A percentile compares a stretch with the other conserved stretches of the same genome.
Evolutionary conservation across 2,329 filamentous ascomycete genomes (phyloP).

Genomic region (Triangularia setosa): DNA sequence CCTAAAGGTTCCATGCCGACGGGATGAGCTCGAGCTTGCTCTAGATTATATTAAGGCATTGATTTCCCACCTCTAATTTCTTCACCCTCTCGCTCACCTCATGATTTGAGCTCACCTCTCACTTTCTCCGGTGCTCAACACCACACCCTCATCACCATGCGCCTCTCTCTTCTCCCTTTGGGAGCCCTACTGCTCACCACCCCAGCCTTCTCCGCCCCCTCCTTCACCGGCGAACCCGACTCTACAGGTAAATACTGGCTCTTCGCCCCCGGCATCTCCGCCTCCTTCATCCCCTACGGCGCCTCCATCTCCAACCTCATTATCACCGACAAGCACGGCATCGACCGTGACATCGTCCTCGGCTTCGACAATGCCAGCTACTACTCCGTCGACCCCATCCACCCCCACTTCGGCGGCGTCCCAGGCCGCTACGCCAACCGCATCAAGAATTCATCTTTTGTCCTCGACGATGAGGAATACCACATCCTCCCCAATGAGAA

Average conservation of each 20-base stretch:
- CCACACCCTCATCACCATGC: slow-evolving; percentile 14
- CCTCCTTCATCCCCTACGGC: slow-evolving; percentile 69
- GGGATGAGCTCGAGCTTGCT: not conserved
- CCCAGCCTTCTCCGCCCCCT: slow-evolving; percentile 23
- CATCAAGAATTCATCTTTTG: slow-evolving; percentile 72
- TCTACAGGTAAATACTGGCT: slow-evolving; percentile 69
- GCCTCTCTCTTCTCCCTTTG: slow-evolving; percentile 5
- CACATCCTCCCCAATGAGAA: slow-evolving; percentile 62
- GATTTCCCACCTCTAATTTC: not conserved
- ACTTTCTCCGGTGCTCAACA: not conserved
- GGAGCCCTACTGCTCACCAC: slow-evolving; percentile 32
- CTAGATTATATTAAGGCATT: not conserved
- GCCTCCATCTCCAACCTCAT: slow-evolving; percentile 69
- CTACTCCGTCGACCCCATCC: slow-evolving; percentile 60
- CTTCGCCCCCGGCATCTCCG: slow-evolving; percentile 61
- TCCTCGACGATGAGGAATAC: slow-evolving; percentile 59
- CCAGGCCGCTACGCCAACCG: slow-evolving; percentile 77
- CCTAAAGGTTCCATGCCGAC: not conserved
- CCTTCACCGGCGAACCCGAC: slow-evolving; percentile 39
- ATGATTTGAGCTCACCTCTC: not conserved
- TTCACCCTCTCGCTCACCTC: not conserved
- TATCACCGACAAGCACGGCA: slow-evolving; percentile 64
- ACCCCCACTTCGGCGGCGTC: slow-evolving; percentile 69
- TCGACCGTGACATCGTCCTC: slow-evolving; percentile 65
- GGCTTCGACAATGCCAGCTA: slow-evolving; percentile 74